Evolutionary conservation across 148 eudicot species (phyloP).

Genomic region (Heliamphora exappendiculata): DNA sequence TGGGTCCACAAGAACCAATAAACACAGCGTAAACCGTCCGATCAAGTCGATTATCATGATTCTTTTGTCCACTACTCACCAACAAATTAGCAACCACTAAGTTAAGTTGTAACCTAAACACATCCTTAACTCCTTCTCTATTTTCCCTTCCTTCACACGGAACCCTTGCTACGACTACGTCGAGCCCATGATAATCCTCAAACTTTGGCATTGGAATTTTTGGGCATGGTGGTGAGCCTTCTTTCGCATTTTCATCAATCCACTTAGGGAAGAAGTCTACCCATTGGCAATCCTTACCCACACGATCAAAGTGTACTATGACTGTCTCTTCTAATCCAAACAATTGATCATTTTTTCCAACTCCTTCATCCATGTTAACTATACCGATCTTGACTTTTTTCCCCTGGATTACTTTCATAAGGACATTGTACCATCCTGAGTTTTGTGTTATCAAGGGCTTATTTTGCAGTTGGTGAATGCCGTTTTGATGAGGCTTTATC

Average conservation of each 20-base stretch:
- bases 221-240: slow-evolving; percentile 34
- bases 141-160: slow-evolving; percentile 26
- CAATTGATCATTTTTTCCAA: no score
- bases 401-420: slow-evolving; percentile 7
- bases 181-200: slow-evolving; percentile 27
- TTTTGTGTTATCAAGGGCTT: not conserved
- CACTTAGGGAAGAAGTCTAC: slow-evolving; percentile 47
- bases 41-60: not conserved
- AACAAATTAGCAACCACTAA: slow-evolving; percentile 49
- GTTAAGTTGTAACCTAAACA: slow-evolving; percentile 58
- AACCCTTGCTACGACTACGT: slow-evolving; percentile 50
- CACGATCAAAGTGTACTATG: slow-evolving; percentile 28
- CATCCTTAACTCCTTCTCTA: slow-evolving; percentile 41
- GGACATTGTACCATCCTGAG: slow-evolving; percentile 36
- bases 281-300: slow-evolving; percentile 28
- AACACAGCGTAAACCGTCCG: slow-evolving; percentile 38
- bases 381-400: slow-evolving; percentile 39
- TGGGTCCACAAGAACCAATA: slow-evolving; percentile 46
- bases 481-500: no score
- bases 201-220: slow-evolving; percentile 50
- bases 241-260: slow-evolving; percentile 40
- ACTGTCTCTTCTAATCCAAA: slow-evolving; percentile 22
- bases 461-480: no score
- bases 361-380: slow-evolving; percentile 30
- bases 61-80: slow-evolving; percentile 23